Percentiles rank a stretch among this genome's conserved stretches.
Conservation (phyloP, 148 eudicot genomes). For the Persicaria maculosa region DNA sequence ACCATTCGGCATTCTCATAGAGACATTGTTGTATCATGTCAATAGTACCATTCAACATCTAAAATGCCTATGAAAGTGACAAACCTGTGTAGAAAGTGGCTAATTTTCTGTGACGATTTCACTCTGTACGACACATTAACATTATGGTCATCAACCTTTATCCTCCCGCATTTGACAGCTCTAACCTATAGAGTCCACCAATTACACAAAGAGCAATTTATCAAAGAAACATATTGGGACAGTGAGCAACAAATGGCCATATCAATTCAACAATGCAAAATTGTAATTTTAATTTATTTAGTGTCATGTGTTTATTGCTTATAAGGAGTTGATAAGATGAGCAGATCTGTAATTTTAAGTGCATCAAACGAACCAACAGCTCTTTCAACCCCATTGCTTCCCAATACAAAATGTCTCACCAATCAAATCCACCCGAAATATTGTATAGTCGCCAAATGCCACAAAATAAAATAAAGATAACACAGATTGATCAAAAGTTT, state of each 20-base stretch:
- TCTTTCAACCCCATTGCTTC: background rate
- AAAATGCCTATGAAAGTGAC: background rate
- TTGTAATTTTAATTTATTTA: background rate
- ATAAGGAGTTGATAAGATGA: too few relatives aligned
- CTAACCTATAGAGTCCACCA: slow-evolving; percentile 43
- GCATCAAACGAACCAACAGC: background rate
- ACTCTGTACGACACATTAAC: slow-evolving; percentile 67
- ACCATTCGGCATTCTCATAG: background rate
- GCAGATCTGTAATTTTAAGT: too few relatives aligned
- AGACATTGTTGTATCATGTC: background rate
- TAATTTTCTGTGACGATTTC: slow-evolving; percentile 73
- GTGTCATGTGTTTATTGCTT: too few relatives aligned
- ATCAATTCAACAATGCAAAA: background rate
- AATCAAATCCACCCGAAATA: background rate
- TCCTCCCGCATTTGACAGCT: slow-evolving; percentile 91
- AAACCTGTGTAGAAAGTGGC: slow-evolving; percentile 95
- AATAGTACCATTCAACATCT: background rate
- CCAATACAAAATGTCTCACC: background rate
- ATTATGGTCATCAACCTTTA: slow-evolving; percentile 81
- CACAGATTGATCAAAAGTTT: background rate
- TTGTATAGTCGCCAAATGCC: background rate
- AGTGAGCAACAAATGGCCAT: background rate
- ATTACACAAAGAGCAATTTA: slow-evolving; percentile 1
- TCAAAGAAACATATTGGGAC: slow-evolving; percentile 1
- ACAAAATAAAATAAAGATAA: background rate